Evolutionary conservation across 495 filamentous ascomycete species (phyloP), one percentile per base, ranked within the genome.

Genomic region (Xylona heveae): DNA sequence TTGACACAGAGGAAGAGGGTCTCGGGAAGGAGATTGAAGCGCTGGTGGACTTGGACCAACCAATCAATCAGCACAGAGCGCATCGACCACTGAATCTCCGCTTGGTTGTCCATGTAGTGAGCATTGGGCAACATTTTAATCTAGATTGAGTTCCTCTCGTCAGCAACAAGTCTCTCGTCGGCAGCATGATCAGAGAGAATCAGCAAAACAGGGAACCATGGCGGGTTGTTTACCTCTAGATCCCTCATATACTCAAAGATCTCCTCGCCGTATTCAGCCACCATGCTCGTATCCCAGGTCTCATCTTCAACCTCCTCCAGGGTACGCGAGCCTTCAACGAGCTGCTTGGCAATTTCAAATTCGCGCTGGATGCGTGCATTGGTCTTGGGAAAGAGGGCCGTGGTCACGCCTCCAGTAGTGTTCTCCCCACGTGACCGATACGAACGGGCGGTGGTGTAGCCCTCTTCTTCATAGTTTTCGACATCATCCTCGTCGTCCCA

Each of bases 31-130:
- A 95, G 64, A 15, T 62, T 62, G 57, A 97, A 95, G 27, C 90
- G 80, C 42, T 72, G 65, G 46, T 97, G 88, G 14, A 97, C 88
- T 48, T 95, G 85, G 25, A 94, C 74, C 6, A 97, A 62, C 88
- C 88, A 97, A 50, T 95, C 90, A 74, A 95, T 91, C 33, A 97
- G 69, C 27, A 95, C 80, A 6, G 85, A 71, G 28, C 88, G 80
- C 85, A 94, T 94, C 0, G 85, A 92, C 90, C 90, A 95, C 50
- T 91, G 81, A 34, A 97, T 85, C 51, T 95, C 84, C n/a, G 73
- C 69, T 49, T 97, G 88, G 32, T 76, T 72, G 30, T 92, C 80
- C 90, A 97, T 95, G 58, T 97, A 97, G 43, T 84, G 68, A 2
- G 78, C 61, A 45, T 84, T 78, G 0, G 88, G 88, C 25, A 81